Evolutionary conservation across 2,329 filamentous ascomycete species (phyloP).

Genomic region (Rosellinia necatrix): DNA sequence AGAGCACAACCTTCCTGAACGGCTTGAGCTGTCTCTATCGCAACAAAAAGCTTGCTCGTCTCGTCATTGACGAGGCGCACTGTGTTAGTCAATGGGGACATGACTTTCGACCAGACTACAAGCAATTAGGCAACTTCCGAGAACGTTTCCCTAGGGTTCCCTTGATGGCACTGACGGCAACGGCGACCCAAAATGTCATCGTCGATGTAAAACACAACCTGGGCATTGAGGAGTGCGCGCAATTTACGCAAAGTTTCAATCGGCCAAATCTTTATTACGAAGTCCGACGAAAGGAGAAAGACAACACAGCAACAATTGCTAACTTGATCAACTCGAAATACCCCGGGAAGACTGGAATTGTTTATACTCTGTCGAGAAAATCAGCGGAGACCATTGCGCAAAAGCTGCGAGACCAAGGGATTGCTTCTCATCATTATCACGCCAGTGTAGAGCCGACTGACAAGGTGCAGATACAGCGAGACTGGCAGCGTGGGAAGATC

Average conservation of each 20-base stretch:
- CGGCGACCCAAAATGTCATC: constrained; percentile 91
- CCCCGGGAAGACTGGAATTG: constrained; percentile 76
- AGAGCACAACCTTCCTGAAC: constrained; percentile 71
- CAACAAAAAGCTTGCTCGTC: constrained; percentile 75
- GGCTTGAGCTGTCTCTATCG: constrained; percentile 70
- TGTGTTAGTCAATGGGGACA: constrained; percentile 99
- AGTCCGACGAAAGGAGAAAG: constrained; percentile 72
- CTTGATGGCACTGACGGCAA: constrained; percentile 93
- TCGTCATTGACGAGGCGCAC: constrained; percentile 98
- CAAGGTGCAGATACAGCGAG: constrained; percentile 72
- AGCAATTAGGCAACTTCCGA: constrained; percentile 77
- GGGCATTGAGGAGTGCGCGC: constrained; percentile 75
- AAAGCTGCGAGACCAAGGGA: constrained; percentile 65
- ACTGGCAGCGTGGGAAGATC: constrained; percentile 79
- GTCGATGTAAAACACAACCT: constrained; percentile 90
- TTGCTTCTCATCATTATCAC: constrained; percentile 85
- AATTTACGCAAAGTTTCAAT: constrained; percentile 94
- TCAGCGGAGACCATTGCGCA: constrained; percentile 80
- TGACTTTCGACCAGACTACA: constrained; percentile 96
- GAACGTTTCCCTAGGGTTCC: constrained; percentile 77
- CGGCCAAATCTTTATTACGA: constrained; percentile 93
- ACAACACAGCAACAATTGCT: constrained; percentile 58
- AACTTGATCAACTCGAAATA: constrained; percentile 74
- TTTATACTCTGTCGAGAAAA: constrained; percentile 88
- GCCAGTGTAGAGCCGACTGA: constrained; percentile 72